These are phyloP conservation scores for Xylariaceae sp. DNA, from an alignment of 2,329 filamentous ascomycete species.

Conservation along the genomic window DNA sequence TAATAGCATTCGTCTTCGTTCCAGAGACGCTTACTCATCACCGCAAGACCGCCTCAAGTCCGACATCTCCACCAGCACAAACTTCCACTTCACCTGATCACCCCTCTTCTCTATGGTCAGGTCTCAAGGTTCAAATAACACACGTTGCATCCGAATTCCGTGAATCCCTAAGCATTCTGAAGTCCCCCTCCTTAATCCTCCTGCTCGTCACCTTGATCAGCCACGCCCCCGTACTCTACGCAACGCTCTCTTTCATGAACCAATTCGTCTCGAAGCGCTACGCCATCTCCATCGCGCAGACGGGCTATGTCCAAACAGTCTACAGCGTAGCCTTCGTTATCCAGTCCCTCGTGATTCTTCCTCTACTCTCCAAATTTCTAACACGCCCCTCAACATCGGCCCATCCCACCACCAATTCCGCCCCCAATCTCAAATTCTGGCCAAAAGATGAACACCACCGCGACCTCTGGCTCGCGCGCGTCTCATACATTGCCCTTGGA, in stretches of 20 bases:
- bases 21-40: slow-evolving; percentile 24
- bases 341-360: slow-evolving; percentile 27
- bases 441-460: slow-evolving; percentile 25
- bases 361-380: slow-evolving; percentile 22
- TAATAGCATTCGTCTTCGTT: slow-evolving; percentile 23
- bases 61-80: neutral
- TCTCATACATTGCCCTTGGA: slow-evolving; percentile 23
- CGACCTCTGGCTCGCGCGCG: slow-evolving; percentile 26
- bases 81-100: slow-evolving; percentile 1
- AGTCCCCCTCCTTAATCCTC: slow-evolving; percentile 23
- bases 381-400: slow-evolving; percentile 19
- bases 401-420: too few relatives aligned
- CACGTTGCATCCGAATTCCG: slow-evolving; percentile 15
- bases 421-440: slow-evolving; percentile 13
- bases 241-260: slow-evolving; percentile 25
- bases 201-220: slow-evolving; percentile 20
- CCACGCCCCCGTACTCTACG: slow-evolving; percentile 16
- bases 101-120: too few relatives aligned
- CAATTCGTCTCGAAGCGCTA: slow-evolving; percentile 33
- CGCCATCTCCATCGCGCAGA: slow-evolving; percentile 24
- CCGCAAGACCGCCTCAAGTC: neutral
- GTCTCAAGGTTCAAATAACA: slow-evolving; percentile 12
- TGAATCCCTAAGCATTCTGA: slow-evolving; percentile 26
- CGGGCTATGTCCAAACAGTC: slow-evolving; percentile 30
- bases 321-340: slow-evolving; percentile 28